Evolutionary conservation across 106 monocot species (phyloP).

Genomic region (Triglochin maritima): DNA sequence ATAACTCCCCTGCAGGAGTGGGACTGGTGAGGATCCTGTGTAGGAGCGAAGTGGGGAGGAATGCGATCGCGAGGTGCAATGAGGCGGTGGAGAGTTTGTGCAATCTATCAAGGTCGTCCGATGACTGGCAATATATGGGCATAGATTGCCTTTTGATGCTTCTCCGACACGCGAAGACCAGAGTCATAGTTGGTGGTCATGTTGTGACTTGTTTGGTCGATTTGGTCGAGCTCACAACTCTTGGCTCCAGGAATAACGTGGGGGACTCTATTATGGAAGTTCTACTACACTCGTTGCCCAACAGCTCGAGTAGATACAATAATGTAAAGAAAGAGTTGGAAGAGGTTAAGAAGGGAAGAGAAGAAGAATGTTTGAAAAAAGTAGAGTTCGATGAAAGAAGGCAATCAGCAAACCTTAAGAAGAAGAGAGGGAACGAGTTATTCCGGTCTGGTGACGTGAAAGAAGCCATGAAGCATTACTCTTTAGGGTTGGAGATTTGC

Average conservation of each 20-base stretch:
- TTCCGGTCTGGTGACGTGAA: conserved; percentile 38
- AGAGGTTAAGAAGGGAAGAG: conserved; percentile 32
- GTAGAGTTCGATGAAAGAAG: conserved; percentile 13
- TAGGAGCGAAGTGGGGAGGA: conserved; percentile 32
- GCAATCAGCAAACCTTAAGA: conserved; percentile 8
- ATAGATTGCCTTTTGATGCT: conserved; percentile 58
- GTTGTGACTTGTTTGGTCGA: conserved; percentile 32
- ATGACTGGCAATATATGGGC: conserved; percentile 81
- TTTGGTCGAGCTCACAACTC: conserved; percentile 36
- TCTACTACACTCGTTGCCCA: conserved; percentile 7
- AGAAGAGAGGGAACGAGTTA: conserved; percentile 42
- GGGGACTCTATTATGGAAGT: conserved; percentile 30
- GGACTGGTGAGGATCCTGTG: conserved; percentile 61
- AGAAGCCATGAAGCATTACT: conserved; percentile 24
- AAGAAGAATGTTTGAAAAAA: conserved; percentile 22
- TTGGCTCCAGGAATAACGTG: conserved; percentile 27
- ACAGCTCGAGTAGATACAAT: neutral
- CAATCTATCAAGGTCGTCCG: conserved; percentile 49
- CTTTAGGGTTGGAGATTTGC: conserved; percentile 35
- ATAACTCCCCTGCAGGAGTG: conserved; percentile 47
- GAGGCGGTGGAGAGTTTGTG: conserved; percentile 41
- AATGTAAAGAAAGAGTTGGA: conserved; percentile 10
- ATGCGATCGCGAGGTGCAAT: conserved; percentile 15
- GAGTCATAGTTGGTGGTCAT: conserved; percentile 8
- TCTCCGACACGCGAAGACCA: conserved; percentile 21